Base-by-base conservation (phyloP, 2,329 filamentous ascomycete genomes). In the Colletotrichum incanum region DNA sequence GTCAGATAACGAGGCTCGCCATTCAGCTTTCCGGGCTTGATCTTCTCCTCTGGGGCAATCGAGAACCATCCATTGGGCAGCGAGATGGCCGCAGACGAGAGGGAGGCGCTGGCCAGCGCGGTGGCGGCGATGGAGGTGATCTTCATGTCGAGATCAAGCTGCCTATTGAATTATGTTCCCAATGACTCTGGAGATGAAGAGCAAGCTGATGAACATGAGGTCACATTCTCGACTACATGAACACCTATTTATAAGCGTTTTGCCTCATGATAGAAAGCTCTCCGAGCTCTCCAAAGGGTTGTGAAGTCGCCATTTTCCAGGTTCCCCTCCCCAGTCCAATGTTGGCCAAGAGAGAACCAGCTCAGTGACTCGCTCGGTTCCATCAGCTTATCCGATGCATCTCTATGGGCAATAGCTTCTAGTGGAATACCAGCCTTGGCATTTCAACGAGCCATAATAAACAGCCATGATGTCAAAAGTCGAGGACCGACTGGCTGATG, bases 1-100 rank as follows among this genome's bases (percentile, higher is more conserved):
- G 76, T 77, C 16, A 78, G 69, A 52, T 76, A 78, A 4, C 72
- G 68, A 6, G 65, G 65, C 6, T 65, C 62, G 41, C 69, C 72
- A 11, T 74, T 58, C 50, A 72, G 55, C 28, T 68, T 65, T 26
- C 64, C 60, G 18, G 72, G 43, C 43, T 68, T 45, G 23, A 74
- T 72, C 60, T 74, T 68, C 6, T 74, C 65, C 8, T 72, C 65
- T 12, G 72, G 69, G 1, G 60, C 20, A n/a, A 72, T 65, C 34
- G 72, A 55, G 55, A 72, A 74, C 72, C 72, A 74, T 26, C 72
- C 72, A 26, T 59, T 65, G 3, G 72, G 72, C 28, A 74, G 69
- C 6, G 67, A 71, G 39, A 68, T 61, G 37, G 65, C 65, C 18
- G 72, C 72, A 4, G 60, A 54, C 5, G 68, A 59, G 28, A 65